Evolutionary conservation across 1,284 basidiomycete genomes (phyloP).

Genomic region (Porogramme epimiltina): DNA sequence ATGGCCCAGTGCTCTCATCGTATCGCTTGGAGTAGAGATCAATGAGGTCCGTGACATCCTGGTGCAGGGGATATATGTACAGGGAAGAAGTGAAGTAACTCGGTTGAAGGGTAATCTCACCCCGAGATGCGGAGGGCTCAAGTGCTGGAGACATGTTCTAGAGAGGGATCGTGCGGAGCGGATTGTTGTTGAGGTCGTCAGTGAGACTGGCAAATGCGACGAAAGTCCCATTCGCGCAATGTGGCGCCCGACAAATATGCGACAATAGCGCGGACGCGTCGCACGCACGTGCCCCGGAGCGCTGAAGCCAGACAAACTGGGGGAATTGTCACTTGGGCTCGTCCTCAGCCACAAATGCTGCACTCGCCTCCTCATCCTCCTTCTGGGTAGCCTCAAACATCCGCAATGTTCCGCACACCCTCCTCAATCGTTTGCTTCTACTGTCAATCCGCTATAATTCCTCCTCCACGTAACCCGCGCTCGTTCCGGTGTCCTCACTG

Average conservation of each 20-base stretch:
- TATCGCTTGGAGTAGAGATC: constrained; percentile 50
- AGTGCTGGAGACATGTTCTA: constrained; percentile 46
- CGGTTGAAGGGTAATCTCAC: constrained; percentile 67
- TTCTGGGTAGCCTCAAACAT: constrained; percentile 18
- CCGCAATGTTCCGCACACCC: constrained; percentile 37
- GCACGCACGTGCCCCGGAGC: constrained; percentile 15
- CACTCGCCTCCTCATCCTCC: neutral
- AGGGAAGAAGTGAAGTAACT: constrained; percentile 75
- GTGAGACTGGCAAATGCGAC: too few relatives aligned
- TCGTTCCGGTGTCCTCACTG: constrained; percentile 71
- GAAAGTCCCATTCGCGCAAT: too few relatives aligned
- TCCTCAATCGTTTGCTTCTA: constrained; percentile 58
- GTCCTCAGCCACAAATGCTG: constrained; percentile 11
- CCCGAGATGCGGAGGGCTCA: constrained; percentile 47
- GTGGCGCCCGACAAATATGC: constrained; percentile 14
- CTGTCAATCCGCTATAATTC: constrained; percentile 53
- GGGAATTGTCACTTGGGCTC: neutral
- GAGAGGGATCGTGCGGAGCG: too few relatives aligned
- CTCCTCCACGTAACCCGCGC: constrained; percentile 46
- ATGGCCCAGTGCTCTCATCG: constrained; percentile 45
- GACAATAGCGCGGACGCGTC: constrained; percentile 26
- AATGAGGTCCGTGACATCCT: constrained; percentile 59
- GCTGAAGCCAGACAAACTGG: neutral
- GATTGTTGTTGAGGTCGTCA: too few relatives aligned
- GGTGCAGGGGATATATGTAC: constrained; percentile 65